Conservation (phyloP, 2,329 filamentous ascomycete species). For the Xylariales sp. region DNA sequence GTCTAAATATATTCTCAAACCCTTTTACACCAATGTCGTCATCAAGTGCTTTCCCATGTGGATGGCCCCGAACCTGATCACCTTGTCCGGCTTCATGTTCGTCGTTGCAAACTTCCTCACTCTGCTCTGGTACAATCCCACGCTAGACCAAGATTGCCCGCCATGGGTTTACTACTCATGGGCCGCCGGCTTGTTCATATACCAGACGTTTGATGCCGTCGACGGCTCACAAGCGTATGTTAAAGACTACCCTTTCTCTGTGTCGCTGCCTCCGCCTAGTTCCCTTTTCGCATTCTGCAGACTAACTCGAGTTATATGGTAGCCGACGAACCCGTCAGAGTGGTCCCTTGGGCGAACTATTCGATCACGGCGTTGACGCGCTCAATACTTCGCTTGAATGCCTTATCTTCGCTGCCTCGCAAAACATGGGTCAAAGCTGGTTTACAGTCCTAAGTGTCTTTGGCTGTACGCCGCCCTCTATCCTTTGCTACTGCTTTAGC, state of each 20-base stretch:
- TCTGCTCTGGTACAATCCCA: conserved; percentile 95
- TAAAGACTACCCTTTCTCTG: conserved; percentile 7
- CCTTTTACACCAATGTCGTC: conserved; percentile 94
- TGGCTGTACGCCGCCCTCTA: conserved; percentile 69
- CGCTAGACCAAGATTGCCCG: conserved; percentile 91
- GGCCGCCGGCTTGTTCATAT: conserved; percentile 89
- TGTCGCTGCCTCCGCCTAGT: too few species aligned
- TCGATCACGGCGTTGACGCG: conserved; percentile 97
- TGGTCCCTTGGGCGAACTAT: conserved; percentile 93
- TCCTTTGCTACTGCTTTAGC: not conserved
- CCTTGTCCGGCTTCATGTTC: conserved; percentile 89
- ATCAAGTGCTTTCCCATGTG: conserved; percentile 94
- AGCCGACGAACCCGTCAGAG: conserved; percentile 90
- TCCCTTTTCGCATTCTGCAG: conserved; percentile 33
- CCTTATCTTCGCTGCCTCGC: conserved; percentile 88
- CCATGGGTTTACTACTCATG: conserved; percentile 95
- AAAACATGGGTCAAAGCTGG: conserved; percentile 95
- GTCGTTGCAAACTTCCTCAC: conserved; percentile 91
- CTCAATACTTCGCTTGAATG: conserved; percentile 96
- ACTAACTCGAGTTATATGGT: conserved; percentile 29
- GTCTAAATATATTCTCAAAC: conserved; percentile 94
- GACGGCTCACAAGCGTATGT: conserved; percentile 91
- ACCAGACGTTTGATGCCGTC: conserved; percentile 98
- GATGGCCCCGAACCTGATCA: conserved; percentile 93
- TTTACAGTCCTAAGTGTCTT: conserved; percentile 86